phyloP scores from a whole-genome alignment of 345 rosid species.

The Pistacia atlantica region DNA sequence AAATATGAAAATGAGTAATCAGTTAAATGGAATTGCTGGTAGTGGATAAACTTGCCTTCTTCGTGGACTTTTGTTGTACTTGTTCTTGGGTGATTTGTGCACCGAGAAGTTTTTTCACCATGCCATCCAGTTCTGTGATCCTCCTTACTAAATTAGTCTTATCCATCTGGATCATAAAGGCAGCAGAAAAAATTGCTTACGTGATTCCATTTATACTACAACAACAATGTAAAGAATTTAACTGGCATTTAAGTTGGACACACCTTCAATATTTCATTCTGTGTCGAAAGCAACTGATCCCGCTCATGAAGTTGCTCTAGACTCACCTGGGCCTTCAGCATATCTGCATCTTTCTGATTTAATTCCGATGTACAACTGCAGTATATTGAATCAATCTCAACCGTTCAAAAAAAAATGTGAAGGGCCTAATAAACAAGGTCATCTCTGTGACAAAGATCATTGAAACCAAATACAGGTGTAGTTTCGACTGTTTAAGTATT shows the following conservation, averaged over 20 bases:
- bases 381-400: too few relatives aligned
- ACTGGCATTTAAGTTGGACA: constrained; percentile 8
- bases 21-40: neutral
- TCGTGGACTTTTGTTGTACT: constrained; percentile 34
- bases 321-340: constrained; percentile 55
- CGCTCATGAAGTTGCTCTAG: constrained; percentile 78
- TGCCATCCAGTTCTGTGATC: constrained; percentile 70
- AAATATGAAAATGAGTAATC: neutral
- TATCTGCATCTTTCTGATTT: constrained; percentile 63
- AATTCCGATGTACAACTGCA: constrained; percentile 64
- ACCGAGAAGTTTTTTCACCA: constrained; percentile 47
- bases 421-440: too few relatives aligned
- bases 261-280: constrained; percentile 86
- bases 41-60: constrained; percentile 31
- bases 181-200: neutral
- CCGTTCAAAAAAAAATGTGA: too few relatives aligned
- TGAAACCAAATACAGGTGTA: too few relatives aligned
- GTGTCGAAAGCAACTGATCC: constrained; percentile 75
- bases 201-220: neutral
- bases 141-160: constrained; percentile 69
- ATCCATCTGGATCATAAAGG: constrained; percentile 51
- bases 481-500: too few relatives aligned
- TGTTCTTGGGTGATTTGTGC: constrained; percentile 42
- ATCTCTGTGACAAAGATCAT: too few relatives aligned
- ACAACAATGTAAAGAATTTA: constrained; percentile 5